A percentile compares a stretch with the other conserved stretches of the same genome.
Conservation (phyloP, 2,329 filamentous ascomycete genomes). For the Niveomyces coronatus region DNA sequence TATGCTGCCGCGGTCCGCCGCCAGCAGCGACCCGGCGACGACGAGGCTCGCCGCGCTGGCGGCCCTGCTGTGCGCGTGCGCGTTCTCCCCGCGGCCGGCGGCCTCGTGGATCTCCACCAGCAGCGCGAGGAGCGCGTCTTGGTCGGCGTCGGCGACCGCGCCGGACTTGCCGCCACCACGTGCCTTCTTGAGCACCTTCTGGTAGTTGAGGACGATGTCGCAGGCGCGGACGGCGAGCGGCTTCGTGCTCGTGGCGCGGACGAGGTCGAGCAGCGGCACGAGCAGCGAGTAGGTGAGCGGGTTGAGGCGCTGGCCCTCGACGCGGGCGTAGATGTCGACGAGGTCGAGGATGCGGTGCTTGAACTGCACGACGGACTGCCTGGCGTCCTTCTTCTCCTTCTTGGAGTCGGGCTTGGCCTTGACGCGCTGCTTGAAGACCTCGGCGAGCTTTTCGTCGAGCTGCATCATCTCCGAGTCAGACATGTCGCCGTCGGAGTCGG, state of each 20-base stretch:
- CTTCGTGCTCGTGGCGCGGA: conserved; percentile 67
- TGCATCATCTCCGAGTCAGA: conserved; percentile 92
- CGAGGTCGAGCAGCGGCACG: conserved; percentile 64
- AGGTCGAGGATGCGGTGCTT: conserved; percentile 90
- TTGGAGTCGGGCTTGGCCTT: conserved; percentile 57
- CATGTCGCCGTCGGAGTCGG: conserved; percentile 69
- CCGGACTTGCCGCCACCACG: conserved; percentile 30
- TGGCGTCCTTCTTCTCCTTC: conserved; percentile 78
- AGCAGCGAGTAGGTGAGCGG: conserved; percentile 59
- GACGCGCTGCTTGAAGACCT: conserved; percentile 72
- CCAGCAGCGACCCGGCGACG: conserved; percentile 51
- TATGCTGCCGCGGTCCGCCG: conserved; percentile 40
- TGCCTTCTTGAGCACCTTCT: conserved; percentile 54
- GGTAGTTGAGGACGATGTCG: conserved; percentile 62
- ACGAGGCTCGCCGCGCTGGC: conserved; percentile 65
- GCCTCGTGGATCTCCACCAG: conserved; percentile 60
- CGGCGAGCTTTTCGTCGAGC: conserved; percentile 70
- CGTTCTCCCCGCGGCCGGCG: conserved; percentile 49
- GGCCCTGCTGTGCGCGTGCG: conserved; percentile 62
- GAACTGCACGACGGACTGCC: conserved; percentile 83
- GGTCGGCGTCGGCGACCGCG: conserved; percentile 29
- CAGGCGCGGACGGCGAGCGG: conserved; percentile 64
- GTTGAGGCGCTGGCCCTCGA: conserved; percentile 51
- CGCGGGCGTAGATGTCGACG: conserved; percentile 73
- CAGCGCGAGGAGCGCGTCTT: conserved; percentile 42